Conservation (phyloP, 768 basidiomycete species). For the Naganishia vishniacii region DNA sequence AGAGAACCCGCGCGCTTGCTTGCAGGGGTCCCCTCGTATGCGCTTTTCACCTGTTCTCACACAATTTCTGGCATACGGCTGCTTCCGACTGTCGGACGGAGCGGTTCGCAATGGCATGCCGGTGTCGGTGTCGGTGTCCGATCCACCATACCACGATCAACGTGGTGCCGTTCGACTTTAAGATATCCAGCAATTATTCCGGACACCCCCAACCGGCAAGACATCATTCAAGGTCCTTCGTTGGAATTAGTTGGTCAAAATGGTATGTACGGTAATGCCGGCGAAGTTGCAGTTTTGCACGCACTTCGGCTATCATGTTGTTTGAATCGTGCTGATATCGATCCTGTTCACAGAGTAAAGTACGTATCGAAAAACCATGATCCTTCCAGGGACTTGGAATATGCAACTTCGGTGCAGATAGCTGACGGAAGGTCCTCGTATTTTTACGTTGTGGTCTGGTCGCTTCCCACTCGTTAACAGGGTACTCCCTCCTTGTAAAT, state of each 20-base stretch:
- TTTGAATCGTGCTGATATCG: background rate
- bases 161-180: no score
- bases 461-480: conserved; percentile 48
- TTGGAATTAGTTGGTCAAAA: conserved; percentile 17
- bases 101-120: background rate
- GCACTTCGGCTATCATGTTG: background rate
- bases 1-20: no score
- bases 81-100: no score
- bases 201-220: conserved; percentile 15
- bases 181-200: no score
- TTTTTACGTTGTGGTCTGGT: conserved; percentile 42
- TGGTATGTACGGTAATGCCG: background rate
- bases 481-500: conserved; percentile 87
- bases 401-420: conserved; percentile 14
- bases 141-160: conserved; percentile 5
- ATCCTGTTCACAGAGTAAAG: conserved; percentile 8
- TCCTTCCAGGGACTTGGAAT: conserved; percentile 15
- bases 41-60: no score
- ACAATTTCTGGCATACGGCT: no score
- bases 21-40: no score
- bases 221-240: conserved; percentile 20
- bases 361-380: conserved; percentile 18
- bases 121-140: background rate
- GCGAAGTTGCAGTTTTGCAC: background rate
- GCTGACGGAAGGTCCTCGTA: conserved; percentile 73